Evolutionary conservation across 495 filamentous ascomycete species (phyloP).

Genomic region (Chaetomidium leptoderma): DNA sequence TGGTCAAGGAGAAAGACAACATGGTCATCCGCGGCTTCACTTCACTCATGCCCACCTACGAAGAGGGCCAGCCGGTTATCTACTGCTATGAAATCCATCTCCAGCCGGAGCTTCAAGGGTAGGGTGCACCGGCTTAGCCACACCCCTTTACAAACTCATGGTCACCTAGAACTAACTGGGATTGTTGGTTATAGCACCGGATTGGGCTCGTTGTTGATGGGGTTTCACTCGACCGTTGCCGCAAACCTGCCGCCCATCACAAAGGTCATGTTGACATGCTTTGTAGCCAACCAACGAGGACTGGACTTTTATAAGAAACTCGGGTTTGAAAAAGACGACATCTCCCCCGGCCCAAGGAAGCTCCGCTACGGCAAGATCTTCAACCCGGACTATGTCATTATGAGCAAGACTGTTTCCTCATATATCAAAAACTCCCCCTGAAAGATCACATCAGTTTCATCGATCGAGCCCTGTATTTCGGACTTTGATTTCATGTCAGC

Average conservation of each 20-base stretch:
- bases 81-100: slow-evolving; percentile 92
- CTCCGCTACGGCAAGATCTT: slow-evolving; percentile 62
- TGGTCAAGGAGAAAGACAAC: slow-evolving; percentile 44
- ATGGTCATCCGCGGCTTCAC: slow-evolving; percentile 57
- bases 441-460: no score
- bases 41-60: slow-evolving; percentile 79
- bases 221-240: slow-evolving; percentile 41
- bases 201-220: slow-evolving; percentile 43
- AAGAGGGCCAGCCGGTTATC: slow-evolving; percentile 66
- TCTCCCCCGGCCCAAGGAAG: slow-evolving; percentile 57
- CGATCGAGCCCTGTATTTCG: no score
- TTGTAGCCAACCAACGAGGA: slow-evolving; percentile 59
- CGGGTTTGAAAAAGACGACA: slow-evolving; percentile 65
- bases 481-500: no score
- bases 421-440: background rate
- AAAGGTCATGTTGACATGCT: slow-evolving; percentile 85
- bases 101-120: slow-evolving; percentile 48
- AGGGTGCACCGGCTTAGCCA: background rate
- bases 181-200: slow-evolving; percentile 44
- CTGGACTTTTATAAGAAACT: slow-evolving; percentile 61
- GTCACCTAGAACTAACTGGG: background rate
- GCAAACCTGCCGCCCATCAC: slow-evolving; percentile 48
- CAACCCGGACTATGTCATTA: slow-evolving; percentile 63
- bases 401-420: slow-evolving; percentile 55
- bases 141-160: background rate